Conservation (phyloP, 2,329 filamentous ascomycete genomes). For the Geoglossum cookeanum region DNA sequence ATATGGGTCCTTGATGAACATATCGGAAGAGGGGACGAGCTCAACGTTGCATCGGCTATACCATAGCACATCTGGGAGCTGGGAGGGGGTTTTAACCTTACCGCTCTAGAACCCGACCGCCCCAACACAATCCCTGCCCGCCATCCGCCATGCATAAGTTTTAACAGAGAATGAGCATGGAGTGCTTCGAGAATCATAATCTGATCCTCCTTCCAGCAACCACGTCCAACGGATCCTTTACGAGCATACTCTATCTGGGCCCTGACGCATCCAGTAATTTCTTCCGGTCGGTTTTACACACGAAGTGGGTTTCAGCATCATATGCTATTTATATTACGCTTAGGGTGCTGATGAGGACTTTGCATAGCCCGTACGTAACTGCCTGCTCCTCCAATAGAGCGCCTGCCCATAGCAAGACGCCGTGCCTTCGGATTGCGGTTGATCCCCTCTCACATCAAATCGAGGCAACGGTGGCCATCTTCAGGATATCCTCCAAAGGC, state of each 20-base stretch:
- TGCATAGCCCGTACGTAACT: background rate
- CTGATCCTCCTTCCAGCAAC: background rate
- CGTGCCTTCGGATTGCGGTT: background rate
- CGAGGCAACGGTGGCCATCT: background rate
- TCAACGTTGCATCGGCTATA: background rate
- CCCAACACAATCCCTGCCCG: background rate
- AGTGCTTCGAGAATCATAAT: background rate
- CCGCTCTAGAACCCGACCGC: background rate
- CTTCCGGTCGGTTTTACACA: background rate
- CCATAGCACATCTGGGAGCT: background rate
- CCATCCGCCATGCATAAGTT: background rate
- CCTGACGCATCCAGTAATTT: background rate
- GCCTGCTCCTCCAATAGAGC: background rate
- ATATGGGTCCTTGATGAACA: background rate
- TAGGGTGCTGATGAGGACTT: background rate
- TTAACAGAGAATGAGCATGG: background rate
- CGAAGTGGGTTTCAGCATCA: background rate
- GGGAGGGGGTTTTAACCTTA: background rate
- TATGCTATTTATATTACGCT: background rate
- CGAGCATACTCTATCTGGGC: background rate
- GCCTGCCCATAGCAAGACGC: background rate
- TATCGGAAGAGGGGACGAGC: background rate
- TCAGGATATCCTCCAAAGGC: background rate
- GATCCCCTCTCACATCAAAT: background rate
- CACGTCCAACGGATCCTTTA: background rate